These are phyloP conservation scores for Capronia epimyces DNA, from an alignment of 2,329 filamentous ascomycete species.

Conservation along the genomic window DNA sequence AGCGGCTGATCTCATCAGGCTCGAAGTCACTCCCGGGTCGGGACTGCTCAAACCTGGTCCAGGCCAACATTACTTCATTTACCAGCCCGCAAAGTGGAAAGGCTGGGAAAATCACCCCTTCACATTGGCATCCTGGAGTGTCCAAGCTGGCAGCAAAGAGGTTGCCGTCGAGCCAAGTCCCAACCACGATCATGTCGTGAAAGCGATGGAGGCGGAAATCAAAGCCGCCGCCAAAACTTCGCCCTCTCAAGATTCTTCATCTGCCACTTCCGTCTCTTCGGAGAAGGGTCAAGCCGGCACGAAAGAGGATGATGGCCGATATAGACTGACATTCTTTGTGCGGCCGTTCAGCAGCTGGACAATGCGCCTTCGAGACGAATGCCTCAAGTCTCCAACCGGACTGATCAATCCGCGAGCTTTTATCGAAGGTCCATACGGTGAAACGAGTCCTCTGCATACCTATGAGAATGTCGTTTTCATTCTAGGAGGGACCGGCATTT, in stretches of 20 bases:
- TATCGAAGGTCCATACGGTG: conserved; percentile 49
- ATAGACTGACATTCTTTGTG: conserved; percentile 45
- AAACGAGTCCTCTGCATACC: conserved; percentile 37
- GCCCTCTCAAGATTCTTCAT: conserved; percentile 4
- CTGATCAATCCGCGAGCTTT: conserved; percentile 37
- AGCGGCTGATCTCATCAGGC: conserved; percentile 42
- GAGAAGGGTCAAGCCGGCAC: background rate
- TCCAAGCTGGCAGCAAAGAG: background rate
- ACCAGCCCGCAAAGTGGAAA: conserved; percentile 41
- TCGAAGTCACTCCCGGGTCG: conserved; percentile 42
- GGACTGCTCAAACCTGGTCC: conserved; percentile 36
- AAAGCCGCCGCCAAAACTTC: background rate
- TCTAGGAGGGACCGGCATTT: conserved; percentile 34
- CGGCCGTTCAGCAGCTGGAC: conserved; percentile 51
- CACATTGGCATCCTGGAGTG: conserved; percentile 36
- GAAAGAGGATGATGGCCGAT: conserved; percentile 18
- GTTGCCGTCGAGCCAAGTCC: conserved; percentile 17
- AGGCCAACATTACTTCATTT: conserved; percentile 49
- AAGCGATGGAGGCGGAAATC: conserved; percentile 17
- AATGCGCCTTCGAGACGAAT: conserved; percentile 40
- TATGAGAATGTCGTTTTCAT: conserved; percentile 51
- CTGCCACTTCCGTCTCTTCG: conserved; percentile 4
- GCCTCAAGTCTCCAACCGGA: conserved; percentile 28
- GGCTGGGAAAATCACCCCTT: conserved; percentile 52
- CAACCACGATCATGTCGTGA: conserved; percentile 7